Evolutionary conservation across 1,284 basidiomycete genomes (phyloP).

Genomic region (Leccinum subrobustum): DNA sequence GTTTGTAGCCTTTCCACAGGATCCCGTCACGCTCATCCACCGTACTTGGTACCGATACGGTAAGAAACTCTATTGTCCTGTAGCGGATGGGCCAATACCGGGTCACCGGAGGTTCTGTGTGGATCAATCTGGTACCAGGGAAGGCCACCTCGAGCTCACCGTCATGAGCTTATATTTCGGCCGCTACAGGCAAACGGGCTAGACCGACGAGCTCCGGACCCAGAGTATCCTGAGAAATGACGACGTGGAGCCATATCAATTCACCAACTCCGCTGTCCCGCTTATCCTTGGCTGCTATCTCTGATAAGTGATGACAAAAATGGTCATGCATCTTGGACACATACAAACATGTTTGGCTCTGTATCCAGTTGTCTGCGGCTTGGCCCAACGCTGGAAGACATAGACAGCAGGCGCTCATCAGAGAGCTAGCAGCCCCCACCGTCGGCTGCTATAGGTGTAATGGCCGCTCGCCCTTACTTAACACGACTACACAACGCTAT

Average conservation of each 20-base stretch:
- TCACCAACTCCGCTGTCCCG: neutral
- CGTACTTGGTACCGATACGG: neutral
- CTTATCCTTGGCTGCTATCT: neutral
- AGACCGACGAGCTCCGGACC: slow-evolving; percentile 4
- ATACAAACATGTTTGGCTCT: neutral
- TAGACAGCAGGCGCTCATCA: neutral
- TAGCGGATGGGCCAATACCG: neutral
- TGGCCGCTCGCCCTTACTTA: neutral
- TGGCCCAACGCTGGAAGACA: neutral
- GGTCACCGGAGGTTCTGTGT: neutral
- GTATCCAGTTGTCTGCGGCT: neutral
- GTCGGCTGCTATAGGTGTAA: neutral
- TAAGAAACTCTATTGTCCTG: neutral
- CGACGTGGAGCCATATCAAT: slow-evolving; percentile 7
- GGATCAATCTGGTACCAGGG: neutral
- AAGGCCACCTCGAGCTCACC: neutral
- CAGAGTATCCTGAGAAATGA: slow-evolving; percentile 3
- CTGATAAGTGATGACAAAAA: slow-evolving; percentile 11
- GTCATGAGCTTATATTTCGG: neutral
- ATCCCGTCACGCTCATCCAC: neutral
- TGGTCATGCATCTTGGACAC: neutral
- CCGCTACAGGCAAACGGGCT: neutral
- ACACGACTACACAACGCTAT: neutral
- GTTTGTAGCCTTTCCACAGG: slow-evolving; percentile 15
- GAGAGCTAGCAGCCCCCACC: neutral